Conservation (phyloP, 2,329 filamentous ascomycete genomes). For the Biscogniauxia mediterranea region DNA sequence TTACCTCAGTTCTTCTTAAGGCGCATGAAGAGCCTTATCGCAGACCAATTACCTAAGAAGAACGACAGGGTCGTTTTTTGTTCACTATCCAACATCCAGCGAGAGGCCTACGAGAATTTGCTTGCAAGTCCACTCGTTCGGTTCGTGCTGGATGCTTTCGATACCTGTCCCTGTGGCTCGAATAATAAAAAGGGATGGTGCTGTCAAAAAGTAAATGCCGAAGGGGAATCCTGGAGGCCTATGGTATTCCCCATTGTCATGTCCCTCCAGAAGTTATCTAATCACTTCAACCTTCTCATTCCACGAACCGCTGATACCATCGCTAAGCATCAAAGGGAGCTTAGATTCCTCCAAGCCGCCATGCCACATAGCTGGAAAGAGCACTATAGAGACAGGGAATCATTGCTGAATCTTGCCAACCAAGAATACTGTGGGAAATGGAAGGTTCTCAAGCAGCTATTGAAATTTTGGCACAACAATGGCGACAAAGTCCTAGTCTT, state of each 20-base stretch:
- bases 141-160: conserved; percentile 64
- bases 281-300: conserved; percentile 86
- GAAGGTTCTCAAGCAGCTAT: conserved; percentile 82
- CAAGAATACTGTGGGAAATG: conserved; percentile 96
- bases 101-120: conserved; percentile 78
- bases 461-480: conserved; percentile 85
- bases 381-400: conserved; percentile 73
- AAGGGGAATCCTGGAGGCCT: conserved; percentile 67
- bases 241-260: conserved; percentile 84
- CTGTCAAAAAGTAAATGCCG: conserved; percentile 60
- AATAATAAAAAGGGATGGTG: conserved; percentile 78
- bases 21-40: conserved; percentile 89
- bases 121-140: conserved; percentile 70
- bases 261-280: conserved; percentile 82
- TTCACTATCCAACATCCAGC: conserved; percentile 78
- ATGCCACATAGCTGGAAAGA: conserved; percentile 73
- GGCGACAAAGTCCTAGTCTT: conserved; percentile 96
- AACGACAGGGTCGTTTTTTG: conserved; percentile 94
- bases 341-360: conserved; percentile 70
- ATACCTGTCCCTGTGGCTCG: conserved; percentile 68
- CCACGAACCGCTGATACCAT: conserved; percentile 61
- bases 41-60: conserved; percentile 91
- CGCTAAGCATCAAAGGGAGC: conserved; percentile 76
- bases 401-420: conserved; percentile 76
- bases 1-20: conserved; percentile 88